phyloP scores from a whole-genome alignment of 2,329 filamentous ascomycete genomes.

The Rachicladosporium sp. region DNA sequence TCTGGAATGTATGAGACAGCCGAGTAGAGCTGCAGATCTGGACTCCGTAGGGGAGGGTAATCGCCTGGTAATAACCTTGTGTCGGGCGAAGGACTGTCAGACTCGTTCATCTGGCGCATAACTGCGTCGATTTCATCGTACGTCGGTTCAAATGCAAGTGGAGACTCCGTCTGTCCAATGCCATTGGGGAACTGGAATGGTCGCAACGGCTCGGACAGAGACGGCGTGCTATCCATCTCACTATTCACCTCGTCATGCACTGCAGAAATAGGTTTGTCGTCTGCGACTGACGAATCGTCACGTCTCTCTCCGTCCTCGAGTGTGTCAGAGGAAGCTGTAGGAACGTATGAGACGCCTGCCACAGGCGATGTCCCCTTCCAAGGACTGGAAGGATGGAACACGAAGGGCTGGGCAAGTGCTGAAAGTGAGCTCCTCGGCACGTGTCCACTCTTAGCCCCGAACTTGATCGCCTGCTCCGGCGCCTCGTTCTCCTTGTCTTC shows the following conservation, averaged over 20 bases:
- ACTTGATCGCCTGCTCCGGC: too few relatives aligned
- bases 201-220: conserved; percentile 6
- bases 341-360: background rate
- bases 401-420: conserved; percentile 59
- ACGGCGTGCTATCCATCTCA: conserved; percentile 1
- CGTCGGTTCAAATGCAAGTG: conserved; percentile 29
- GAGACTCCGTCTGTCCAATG: conserved; percentile 6
- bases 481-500: too few relatives aligned
- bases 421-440: conserved; percentile 44
- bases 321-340: conserved; percentile 16
- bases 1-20: conserved; percentile 21
- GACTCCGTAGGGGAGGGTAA: conserved; percentile 12
- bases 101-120: conserved; percentile 68
- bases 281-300: conserved; percentile 7
- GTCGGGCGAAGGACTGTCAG: conserved; percentile 13
- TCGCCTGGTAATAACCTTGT: too few relatives aligned
- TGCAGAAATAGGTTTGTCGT: conserved; percentile 6
- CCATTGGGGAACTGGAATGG: conserved; percentile 9
- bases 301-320: conserved; percentile 22
- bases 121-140: conserved; percentile 86
- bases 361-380: background rate
- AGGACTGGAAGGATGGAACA: conserved; percentile 19
- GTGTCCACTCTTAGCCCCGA: too few relatives aligned
- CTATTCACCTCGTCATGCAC: background rate
- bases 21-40: conserved; percentile 15